phyloP scores from a whole-genome alignment of 306 rosid species.

The Quercus ilex region DNA sequence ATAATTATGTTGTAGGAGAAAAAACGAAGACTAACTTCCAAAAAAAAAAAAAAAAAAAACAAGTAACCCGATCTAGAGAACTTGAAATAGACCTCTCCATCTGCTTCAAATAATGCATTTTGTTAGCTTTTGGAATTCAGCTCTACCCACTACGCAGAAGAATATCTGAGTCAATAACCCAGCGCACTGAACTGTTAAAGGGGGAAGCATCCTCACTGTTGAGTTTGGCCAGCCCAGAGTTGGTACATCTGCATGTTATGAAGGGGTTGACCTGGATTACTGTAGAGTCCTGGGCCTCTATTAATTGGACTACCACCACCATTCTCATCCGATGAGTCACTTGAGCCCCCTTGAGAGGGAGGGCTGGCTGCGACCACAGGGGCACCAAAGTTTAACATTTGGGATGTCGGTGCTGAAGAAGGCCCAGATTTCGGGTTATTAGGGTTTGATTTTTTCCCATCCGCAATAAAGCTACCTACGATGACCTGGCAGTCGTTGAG shows the following conservation, averaged over 20 bases:
- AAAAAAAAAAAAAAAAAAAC: conserved; percentile 6
- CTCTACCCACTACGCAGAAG: conserved; percentile 31
- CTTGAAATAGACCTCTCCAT: conserved; percentile 26
- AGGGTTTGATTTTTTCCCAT: conserved; percentile 50
- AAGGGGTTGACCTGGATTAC: conserved; percentile 42
- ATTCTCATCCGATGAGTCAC: conserved; percentile 67
- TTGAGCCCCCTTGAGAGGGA: conserved; percentile 57
- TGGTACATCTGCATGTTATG: conserved; percentile 51
- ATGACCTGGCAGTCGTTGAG: conserved; percentile 50
- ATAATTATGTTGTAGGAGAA: conserved; percentile 1
- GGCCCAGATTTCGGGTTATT: conserved; percentile 41
- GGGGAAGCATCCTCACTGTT: conserved; percentile 43
- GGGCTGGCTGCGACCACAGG: conserved; percentile 51
- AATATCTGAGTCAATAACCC: conserved; percentile 20
- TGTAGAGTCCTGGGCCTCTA: conserved; percentile 46
- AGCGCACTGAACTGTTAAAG: conserved; percentile 27
- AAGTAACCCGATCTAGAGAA: background rate
- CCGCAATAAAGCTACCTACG: conserved; percentile 63
- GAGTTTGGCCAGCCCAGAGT: conserved; percentile 62
- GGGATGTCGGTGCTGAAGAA: conserved; percentile 39
- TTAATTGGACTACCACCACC: conserved; percentile 50
- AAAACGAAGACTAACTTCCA: background rate
- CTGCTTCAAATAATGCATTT: conserved; percentile 18
- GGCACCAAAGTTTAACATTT: conserved; percentile 55
- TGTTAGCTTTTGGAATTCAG: conserved; percentile 35